Percentiles rank a stretch among this genome's conserved stretches.
phyloP scores from a whole-genome alignment of 1,284 basidiomycete genomes.

The Melanopsichium pennsylvanicum region DNA sequence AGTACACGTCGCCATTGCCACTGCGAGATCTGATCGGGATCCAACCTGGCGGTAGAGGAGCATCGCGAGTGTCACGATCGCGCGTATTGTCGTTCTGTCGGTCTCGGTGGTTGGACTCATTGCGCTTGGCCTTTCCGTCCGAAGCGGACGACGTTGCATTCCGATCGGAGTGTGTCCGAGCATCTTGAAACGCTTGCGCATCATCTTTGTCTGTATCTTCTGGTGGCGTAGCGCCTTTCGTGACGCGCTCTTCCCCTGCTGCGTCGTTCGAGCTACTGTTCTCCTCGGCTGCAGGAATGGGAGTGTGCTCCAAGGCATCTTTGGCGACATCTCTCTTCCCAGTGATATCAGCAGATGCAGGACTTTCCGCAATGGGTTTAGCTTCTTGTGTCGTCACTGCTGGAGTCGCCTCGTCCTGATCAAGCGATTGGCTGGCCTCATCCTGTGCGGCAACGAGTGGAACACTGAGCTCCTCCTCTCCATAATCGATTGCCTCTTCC shows the following conservation, averaged over 20 bases:
- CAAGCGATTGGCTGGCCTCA: slow-evolving; percentile 32
- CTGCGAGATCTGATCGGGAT: slow-evolving; percentile 24
- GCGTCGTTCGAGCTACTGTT: too few species aligned
- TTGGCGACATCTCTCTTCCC: too few species aligned
- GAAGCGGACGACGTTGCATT: not conserved
- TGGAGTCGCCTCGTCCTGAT: slow-evolving; percentile 6
- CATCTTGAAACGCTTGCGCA: too few species aligned
- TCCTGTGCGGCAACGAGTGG: slow-evolving; percentile 19
- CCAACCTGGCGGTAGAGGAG: slow-evolving; percentile 26
- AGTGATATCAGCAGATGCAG: too few species aligned
- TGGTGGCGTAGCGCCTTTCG: too few species aligned
- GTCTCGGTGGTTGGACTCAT: not conserved
- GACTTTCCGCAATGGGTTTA: not conserved
- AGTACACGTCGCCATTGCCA: slow-evolving; percentile 33
- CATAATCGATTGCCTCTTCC: slow-evolving; percentile 47
- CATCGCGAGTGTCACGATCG: not conserved
- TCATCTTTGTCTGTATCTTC: too few species aligned
- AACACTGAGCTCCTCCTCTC: slow-evolving; percentile 33
- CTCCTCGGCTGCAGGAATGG: too few species aligned
- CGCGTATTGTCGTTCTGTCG: not conserved
- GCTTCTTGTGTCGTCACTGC: not conserved
- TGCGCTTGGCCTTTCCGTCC: not conserved
- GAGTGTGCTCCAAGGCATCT: too few species aligned
- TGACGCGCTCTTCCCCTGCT: too few species aligned
- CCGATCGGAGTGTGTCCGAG: not conserved